Percentiles rank a stretch among this genome's conserved stretches.
These are phyloP conservation scores for Podaxis sp. DNA, from an alignment of 768 basidiomycete genomes.

Conservation along the genomic window DNA sequence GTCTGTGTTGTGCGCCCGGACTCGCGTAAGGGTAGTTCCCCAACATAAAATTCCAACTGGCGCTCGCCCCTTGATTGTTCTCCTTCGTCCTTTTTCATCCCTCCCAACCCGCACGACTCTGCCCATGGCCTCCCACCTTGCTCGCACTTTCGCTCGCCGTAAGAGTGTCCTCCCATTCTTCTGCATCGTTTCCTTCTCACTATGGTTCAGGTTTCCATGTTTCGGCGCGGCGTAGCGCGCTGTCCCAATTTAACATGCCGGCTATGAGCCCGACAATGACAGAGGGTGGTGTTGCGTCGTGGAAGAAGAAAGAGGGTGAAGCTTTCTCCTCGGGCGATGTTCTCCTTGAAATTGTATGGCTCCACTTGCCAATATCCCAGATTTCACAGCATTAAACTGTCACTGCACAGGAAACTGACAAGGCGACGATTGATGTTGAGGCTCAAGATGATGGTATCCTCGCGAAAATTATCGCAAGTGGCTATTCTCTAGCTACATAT, in stretches of 20 bases:
- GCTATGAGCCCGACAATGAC: conserved; percentile 99
- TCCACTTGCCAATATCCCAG: not conserved
- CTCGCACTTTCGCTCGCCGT: conserved; percentile 68
- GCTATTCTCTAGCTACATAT: not conserved
- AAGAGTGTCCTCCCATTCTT: conserved; percentile 20
- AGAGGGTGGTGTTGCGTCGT: conserved; percentile 94
- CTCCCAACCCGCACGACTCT: conserved; percentile 16
- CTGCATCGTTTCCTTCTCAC: not conserved
- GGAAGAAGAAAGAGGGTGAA: conserved; percentile 98
- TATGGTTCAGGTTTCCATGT: conserved; percentile 68
- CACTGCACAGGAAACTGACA: conserved; percentile 88
- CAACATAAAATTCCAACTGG: conserved; percentile 21
- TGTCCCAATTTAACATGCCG: conserved; percentile 91
- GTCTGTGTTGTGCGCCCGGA: conserved; percentile 27
- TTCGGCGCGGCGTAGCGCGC: conserved; percentile 71
- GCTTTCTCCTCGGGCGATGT: conserved; percentile 87
- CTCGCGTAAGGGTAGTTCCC: conserved; percentile 22
- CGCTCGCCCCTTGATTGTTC: conserved; percentile 9
- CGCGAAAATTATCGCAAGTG: conserved; percentile 91
- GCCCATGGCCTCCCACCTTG: conserved; percentile 59
- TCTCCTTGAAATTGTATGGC: conserved; percentile 86
- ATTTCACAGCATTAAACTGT: conserved; percentile 11
- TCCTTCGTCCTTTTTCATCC: conserved; percentile 16
- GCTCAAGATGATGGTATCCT: conserved; percentile 96
- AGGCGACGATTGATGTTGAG: conserved; percentile 99